Conservation (phyloP, 176 grass and related monocot genomes). For the Musa troglodytarum region DNA sequence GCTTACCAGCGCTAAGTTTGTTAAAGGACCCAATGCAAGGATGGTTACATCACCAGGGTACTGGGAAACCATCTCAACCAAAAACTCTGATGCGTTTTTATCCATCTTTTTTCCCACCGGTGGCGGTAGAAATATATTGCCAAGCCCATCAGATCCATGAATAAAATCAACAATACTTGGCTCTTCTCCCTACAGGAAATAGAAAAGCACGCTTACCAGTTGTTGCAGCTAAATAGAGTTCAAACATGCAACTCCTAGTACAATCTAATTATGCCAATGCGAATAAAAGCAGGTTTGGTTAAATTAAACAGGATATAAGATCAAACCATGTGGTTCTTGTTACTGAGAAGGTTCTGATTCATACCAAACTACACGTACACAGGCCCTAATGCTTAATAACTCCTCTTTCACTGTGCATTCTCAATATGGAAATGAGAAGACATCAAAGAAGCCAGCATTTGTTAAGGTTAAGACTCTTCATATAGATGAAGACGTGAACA, state of each 20-base stretch:
- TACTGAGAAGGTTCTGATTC: no score
- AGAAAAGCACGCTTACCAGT: neutral
- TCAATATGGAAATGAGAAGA: no score
- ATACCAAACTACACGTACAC: no score
- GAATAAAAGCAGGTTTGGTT: no score
- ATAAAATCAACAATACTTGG: constrained; percentile 55
- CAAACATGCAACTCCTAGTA: neutral
- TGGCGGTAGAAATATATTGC: constrained; percentile 46
- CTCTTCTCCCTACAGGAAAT: constrained; percentile 45
- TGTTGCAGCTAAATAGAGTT: neutral
- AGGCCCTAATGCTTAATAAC: no score
- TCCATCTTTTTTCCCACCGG: constrained; percentile 51
- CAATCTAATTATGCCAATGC: no score
- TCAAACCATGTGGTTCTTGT: no score
- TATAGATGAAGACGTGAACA: no score
- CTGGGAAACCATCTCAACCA: constrained; percentile 59
- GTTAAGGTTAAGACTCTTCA: no score
- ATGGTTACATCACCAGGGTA: constrained; percentile 66
- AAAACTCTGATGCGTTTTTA: constrained; percentile 52
- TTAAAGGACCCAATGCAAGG: constrained; percentile 81
- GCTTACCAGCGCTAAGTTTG: constrained; percentile 71
- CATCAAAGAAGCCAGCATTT: no score
- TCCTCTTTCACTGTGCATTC: no score
- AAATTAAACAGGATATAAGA: no score
- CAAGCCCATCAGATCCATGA: constrained; percentile 72